phyloP scores from a whole-genome alignment of 1,139 yeast genomes.

The Blastobotrys ciferrii region DNA sequence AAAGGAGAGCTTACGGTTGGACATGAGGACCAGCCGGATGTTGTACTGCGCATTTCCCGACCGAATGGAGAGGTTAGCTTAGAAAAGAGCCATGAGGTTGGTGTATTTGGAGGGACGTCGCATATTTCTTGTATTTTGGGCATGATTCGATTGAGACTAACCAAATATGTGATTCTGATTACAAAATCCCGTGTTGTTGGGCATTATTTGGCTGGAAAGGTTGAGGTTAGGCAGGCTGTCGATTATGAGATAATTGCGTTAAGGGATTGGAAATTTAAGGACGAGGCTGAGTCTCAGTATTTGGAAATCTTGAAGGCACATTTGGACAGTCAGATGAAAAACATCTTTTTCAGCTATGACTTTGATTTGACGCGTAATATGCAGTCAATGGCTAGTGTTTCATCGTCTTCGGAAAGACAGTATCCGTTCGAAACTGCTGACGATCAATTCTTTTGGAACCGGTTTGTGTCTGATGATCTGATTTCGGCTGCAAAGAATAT shows the following conservation, averaged over 20 bases:
- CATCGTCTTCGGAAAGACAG: not conserved
- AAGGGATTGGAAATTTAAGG: constrained; percentile 41
- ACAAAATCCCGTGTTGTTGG: constrained; percentile 66
- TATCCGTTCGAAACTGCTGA: constrained; percentile 41
- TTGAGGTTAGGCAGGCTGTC: constrained; percentile 57
- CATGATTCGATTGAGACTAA: constrained; percentile 53
- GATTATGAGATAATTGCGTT: constrained; percentile 60
- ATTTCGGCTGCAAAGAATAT: constrained; percentile 44
- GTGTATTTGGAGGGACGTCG: constrained; percentile 6
- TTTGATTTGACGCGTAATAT: constrained; percentile 54
- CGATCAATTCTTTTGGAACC: constrained; percentile 87
- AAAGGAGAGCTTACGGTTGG: constrained; percentile 8
- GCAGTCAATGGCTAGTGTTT: not conserved
- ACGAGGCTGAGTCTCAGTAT: constrained; percentile 60
- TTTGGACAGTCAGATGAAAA: constrained; percentile 56
- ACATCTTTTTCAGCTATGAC: constrained; percentile 68
- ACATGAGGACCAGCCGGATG: constrained; percentile 4
- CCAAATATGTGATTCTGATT: constrained; percentile 54
- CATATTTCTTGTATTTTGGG: constrained; percentile 71
- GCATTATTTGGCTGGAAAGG: constrained; percentile 53
- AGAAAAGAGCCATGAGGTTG: constrained; percentile 13
- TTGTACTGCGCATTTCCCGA: constrained; percentile 21
- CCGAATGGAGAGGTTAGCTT: constrained; percentile 26
- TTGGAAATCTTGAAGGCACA: constrained; percentile 65
- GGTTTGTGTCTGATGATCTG: constrained; percentile 59